Percentiles rank a stretch among this genome's conserved stretches.
phyloP scores from a whole-genome alignment of 345 rosid species.

The Chamaenerion angustifolium region DNA sequence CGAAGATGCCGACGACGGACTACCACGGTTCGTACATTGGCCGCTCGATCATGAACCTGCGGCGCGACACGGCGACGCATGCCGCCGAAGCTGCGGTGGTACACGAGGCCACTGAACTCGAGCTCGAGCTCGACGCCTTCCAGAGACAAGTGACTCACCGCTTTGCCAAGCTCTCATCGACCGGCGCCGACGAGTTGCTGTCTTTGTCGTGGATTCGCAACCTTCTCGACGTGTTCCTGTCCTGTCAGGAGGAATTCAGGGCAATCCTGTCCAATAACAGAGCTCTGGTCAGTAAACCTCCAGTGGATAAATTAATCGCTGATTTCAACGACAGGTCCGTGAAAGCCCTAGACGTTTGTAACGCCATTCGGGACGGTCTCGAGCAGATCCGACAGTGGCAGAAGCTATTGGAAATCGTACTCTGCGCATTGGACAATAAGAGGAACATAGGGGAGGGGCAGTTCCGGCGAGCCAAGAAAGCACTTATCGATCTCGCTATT shows the following conservation, averaged over 20 bases:
- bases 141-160: slow-evolving; percentile 46
- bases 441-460: slow-evolving; percentile 63
- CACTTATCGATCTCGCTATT: slow-evolving; percentile 62
- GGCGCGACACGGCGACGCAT: slow-evolving; percentile 33
- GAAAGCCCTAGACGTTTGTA: slow-evolving; percentile 35
- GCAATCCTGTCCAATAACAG: slow-evolving; percentile 29
- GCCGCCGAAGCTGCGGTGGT: slow-evolving; percentile 17
- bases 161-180: slow-evolving; percentile 35
- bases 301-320: slow-evolving; percentile 24
- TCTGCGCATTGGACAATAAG: slow-evolving; percentile 34
- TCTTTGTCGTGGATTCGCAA: slow-evolving; percentile 48
- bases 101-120: slow-evolving; percentile 19
- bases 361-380: slow-evolving; percentile 37
- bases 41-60: slow-evolving; percentile 24
- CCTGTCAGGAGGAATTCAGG: slow-evolving; percentile 57
- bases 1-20: slow-evolving; percentile 9
- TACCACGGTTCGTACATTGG: slow-evolving; percentile 19
- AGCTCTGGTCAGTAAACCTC: slow-evolving; percentile 20
- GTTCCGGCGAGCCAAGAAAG: slow-evolving; percentile 80
- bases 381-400: slow-evolving; percentile 34
- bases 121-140: slow-evolving; percentile 42
- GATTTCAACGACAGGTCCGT: slow-evolving; percentile 28
- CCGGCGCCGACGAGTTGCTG: slow-evolving; percentile 27
- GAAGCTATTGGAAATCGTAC: slow-evolving; percentile 28
- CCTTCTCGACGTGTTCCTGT: slow-evolving; percentile 42